Conservation (phyloP, 176 grass and related monocot species). For the barley (Hordeum vulgare) region MorexV3_pseudomolecules_assembly NC_058519.1:561891893-561892392, state of each 20-base stretch:
- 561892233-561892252: background rate
- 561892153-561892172: slow-evolving; percentile 1
- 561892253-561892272: slow-evolving; percentile 10
- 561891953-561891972: slow-evolving; percentile 46
- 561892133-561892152: too few relatives aligned
- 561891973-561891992: slow-evolving; percentile 22
- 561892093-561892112: background rate
- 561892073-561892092: background rate
- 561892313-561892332: background rate
- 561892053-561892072: background rate
- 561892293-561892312: background rate
- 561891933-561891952: slow-evolving; percentile 82
- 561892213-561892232: slow-evolving; percentile 4
- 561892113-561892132: background rate
- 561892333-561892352: too few relatives aligned
- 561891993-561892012: background rate
- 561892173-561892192: background rate
- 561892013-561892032: background rate
- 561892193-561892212: background rate
- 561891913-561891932: slow-evolving; percentile 96
- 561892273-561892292: background rate
- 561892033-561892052: background rate
- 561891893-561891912: slow-evolving; percentile 99
- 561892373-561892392: too few relatives aligned
- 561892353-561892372: too few relatives aligned